A percentile compares a stretch with the other conserved stretches of the same genome.
phyloP scores from a whole-genome alignment of 257 asterid species.

The Solanum commersonii region DNA sequence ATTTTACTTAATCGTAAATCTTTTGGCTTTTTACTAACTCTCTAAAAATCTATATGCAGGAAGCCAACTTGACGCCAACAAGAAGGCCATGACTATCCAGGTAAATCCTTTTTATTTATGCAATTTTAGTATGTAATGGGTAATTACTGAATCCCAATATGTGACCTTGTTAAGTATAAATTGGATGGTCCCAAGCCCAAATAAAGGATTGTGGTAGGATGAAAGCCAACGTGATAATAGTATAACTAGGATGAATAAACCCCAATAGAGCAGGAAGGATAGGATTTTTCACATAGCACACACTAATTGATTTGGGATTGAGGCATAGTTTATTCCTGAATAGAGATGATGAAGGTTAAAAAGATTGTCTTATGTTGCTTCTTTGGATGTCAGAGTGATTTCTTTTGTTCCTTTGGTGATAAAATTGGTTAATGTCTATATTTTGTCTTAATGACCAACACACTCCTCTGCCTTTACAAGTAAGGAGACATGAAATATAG shows the following conservation, averaged over 20 bases:
- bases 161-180: not conserved
- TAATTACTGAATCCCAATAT: not conserved
- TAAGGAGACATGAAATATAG: not conserved
- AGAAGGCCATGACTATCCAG: conserved; percentile 80
- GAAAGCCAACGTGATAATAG: not conserved
- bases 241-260: not conserved
- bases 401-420: not conserved
- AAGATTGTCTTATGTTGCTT: not conserved
- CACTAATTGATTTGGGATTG: not conserved
- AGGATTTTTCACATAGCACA: not conserved
- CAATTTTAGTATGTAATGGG: not conserved
- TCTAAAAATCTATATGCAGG: conserved; percentile 30
- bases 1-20: not conserved
- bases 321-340: not conserved
- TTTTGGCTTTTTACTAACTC: not conserved
- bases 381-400: not conserved
- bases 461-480: not conserved
- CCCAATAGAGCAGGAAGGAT: not conserved
- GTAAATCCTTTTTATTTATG: conserved; percentile 6
- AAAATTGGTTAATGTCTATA: not conserved
- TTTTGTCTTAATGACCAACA: not conserved
- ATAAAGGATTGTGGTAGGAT: not conserved
- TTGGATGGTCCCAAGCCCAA: not conserved
- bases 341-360: not conserved
- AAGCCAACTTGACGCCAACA: conserved; percentile 77